Conservation (phyloP, 1,139 yeast species). For the Spencermartinsiella ligniputridi region DNA sequence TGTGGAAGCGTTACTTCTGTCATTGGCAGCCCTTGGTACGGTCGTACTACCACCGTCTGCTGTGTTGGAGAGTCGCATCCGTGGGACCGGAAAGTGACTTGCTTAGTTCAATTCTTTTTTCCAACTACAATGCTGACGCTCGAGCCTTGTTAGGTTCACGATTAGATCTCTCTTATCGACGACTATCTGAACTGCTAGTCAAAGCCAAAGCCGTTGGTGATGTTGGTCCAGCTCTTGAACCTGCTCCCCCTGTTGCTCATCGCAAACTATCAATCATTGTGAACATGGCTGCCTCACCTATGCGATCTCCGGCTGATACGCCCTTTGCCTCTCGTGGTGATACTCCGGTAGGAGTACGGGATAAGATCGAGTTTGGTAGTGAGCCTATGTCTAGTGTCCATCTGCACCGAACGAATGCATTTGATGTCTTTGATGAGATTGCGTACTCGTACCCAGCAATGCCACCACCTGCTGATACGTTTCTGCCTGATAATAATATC, state of each 20-base stretch:
- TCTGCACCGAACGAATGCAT: constrained; percentile 42
- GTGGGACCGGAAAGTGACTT: constrained; percentile 29
- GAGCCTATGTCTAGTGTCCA: constrained; percentile 4
- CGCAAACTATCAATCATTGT: constrained; percentile 42
- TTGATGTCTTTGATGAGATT: constrained; percentile 73
- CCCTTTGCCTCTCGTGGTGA: constrained; percentile 6
- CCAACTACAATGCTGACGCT: constrained; percentile 31
- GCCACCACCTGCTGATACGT: constrained; percentile 16
- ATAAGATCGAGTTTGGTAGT: neutral
- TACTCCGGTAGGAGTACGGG: neutral
- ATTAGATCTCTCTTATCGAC: constrained; percentile 22
- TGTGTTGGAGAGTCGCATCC: constrained; percentile 64
- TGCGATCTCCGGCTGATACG: constrained; percentile 2
- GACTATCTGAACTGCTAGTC: constrained; percentile 22
- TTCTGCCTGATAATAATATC: constrained; percentile 4
- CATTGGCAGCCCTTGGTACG: constrained; percentile 82
- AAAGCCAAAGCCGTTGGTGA: constrained; percentile 13
- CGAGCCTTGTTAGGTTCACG: constrained; percentile 25
- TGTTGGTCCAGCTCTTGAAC: constrained; percentile 31
- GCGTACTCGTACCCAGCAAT: constrained; percentile 48
- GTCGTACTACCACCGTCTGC: constrained; percentile 59
- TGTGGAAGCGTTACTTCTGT: constrained; percentile 56
- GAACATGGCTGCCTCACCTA: constrained; percentile 32
- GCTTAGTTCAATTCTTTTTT: constrained; percentile 26
- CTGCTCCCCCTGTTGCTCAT: constrained; percentile 49